Percentiles rank a stretch among this genome's conserved stretches.
phyloP scores from a whole-genome alignment of 257 asterid species.

The Solanum rostratum region DNA sequence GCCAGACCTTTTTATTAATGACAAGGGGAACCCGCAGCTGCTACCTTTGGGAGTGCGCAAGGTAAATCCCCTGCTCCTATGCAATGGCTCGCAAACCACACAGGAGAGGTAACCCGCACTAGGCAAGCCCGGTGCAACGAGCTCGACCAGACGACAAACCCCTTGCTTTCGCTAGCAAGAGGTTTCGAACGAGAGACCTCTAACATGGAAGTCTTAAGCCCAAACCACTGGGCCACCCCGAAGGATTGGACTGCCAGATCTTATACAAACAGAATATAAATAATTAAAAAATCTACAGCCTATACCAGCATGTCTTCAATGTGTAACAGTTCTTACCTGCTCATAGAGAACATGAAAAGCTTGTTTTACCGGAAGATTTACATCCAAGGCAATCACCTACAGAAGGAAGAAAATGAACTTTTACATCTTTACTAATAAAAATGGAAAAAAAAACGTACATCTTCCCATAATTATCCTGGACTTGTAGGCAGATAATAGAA shows the following conservation, averaged over 20 bases:
- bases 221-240: too few relatives aligned
- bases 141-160: too few relatives aligned
- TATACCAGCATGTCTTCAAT: neutral
- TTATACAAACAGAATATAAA: neutral
- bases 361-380: constrained; percentile 65
- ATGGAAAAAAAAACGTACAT: neutral
- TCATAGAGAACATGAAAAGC: constrained; percentile 73
- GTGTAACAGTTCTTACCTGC: constrained; percentile 34
- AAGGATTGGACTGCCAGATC: neutral
- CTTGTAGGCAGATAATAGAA: neutral
- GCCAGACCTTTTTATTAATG: neutral
- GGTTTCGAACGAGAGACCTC: too few relatives aligned
- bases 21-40: too few relatives aligned
- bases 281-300: neutral
- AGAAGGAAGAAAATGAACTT: constrained; percentile 1
- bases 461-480: neutral
- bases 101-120: too few relatives aligned
- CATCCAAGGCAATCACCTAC: constrained; percentile 67
- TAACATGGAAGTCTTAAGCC: too few relatives aligned
- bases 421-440: neutral
- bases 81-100: too few relatives aligned
- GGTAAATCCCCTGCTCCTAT: too few relatives aligned
- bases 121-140: too few relatives aligned
- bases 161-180: too few relatives aligned
- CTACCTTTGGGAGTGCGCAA: too few relatives aligned